phyloP scores from a whole-genome alignment of 192 early-diverging fungal genomes.

The Linderina pennispora region DNA sequence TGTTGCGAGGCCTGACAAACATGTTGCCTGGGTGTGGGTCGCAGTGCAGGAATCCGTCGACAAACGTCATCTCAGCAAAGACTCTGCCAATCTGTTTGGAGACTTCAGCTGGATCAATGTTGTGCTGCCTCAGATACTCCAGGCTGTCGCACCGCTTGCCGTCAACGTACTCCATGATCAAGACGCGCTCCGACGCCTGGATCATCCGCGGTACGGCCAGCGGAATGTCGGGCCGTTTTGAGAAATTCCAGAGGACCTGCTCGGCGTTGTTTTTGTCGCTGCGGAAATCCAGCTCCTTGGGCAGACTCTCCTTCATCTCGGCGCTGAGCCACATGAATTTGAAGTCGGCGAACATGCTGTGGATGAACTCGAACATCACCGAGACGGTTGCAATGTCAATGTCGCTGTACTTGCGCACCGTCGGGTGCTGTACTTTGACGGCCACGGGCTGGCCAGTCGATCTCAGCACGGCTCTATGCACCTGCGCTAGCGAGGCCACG shows the following conservation, averaged over 20 bases:
- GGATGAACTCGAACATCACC: constrained; percentile 56
- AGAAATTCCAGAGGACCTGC: constrained; percentile 58
- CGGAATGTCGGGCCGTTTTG: constrained; percentile 31
- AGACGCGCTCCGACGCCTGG: constrained; percentile 67
- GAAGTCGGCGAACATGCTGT: constrained; percentile 82
- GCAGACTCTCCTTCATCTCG: constrained; percentile 79
- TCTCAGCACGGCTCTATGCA: constrained; percentile 72
- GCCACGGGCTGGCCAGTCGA: constrained; percentile 69
- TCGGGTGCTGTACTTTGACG: constrained; percentile 90
- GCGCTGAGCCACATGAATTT: constrained; percentile 85
- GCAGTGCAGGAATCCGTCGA: constrained; percentile 81
- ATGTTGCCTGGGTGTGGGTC: constrained; percentile 94
- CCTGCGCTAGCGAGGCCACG: constrained; percentile 92
- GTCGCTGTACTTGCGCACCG: constrained; percentile 65
- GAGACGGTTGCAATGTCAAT: constrained; percentile 76
- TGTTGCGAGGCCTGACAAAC: constrained; percentile 55
- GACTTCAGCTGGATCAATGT: constrained; percentile 69
- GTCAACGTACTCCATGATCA: constrained; percentile 82
- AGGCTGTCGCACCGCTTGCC: constrained; percentile 77
- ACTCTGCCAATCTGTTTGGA: constrained; percentile 67
- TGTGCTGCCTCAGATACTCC: constrained; percentile 57
- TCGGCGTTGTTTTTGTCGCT: constrained; percentile 74
- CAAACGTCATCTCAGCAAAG: constrained; percentile 89
- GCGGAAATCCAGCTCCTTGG: constrained; percentile 82
- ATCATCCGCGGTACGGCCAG: constrained; percentile 75